Percentiles rank a stretch among this genome's conserved stretches.
These are phyloP conservation scores for Melampsora americana DNA, from an alignment of 1,284 basidiomycete species.

Conservation along the genomic window DNA sequence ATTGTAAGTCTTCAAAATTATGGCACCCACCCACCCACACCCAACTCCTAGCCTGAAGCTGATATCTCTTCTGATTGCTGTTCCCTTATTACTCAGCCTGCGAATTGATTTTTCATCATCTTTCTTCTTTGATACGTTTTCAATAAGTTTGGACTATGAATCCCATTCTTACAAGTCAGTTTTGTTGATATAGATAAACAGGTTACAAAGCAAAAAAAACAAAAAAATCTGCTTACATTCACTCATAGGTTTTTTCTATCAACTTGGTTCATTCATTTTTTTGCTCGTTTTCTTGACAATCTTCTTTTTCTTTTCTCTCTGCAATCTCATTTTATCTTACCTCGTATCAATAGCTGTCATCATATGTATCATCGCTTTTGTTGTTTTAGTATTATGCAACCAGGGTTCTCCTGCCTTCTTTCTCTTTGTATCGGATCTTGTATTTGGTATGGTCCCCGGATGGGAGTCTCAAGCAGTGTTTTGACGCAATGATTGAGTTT, in stretches of 20 bases:
- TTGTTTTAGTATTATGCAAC: constrained; percentile 9
- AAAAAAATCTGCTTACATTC: neutral
- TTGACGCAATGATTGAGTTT: neutral
- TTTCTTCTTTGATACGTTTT: too few relatives aligned
- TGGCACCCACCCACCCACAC: neutral
- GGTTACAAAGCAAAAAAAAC: constrained; percentile 4
- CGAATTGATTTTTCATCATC: too few relatives aligned
- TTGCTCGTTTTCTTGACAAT: neutral
- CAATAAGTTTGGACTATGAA: too few relatives aligned
- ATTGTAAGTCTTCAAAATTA: neutral
- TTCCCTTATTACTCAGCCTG: neutral
- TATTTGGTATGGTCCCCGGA: neutral
- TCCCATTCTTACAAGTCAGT: too few relatives aligned
- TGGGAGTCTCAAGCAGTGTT: neutral
- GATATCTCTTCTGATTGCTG: neutral
- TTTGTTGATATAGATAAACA: too few relatives aligned
- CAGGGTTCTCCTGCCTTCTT: neutral
- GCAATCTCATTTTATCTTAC: neutral
- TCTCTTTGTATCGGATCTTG: neutral
- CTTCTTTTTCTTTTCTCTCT: neutral
- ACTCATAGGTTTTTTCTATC: neutral
- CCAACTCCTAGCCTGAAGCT: neutral
- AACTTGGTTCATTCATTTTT: neutral
- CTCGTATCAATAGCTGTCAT: neutral
- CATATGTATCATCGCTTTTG: neutral